These are phyloP conservation scores for Porphyrellus cyaneotinctus DNA, from an alignment of 768 basidiomycete species.

Conservation along the genomic window DNA sequence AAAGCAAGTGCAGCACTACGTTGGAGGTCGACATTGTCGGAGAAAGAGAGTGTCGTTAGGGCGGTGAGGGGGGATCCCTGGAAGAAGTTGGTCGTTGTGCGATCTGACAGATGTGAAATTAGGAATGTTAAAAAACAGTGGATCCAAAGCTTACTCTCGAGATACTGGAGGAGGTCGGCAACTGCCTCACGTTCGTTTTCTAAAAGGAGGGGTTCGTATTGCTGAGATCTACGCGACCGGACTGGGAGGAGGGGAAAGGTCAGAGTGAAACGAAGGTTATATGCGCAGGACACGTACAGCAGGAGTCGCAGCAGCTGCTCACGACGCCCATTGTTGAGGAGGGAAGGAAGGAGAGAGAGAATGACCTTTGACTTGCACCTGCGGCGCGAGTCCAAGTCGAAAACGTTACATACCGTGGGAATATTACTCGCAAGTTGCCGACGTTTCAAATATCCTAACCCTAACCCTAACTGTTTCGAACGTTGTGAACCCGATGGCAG, in stretches of 20 bases:
- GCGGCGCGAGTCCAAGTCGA: slow-evolving; percentile 11
- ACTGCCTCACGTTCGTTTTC: slow-evolving; percentile 98
- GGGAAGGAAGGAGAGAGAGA: background rate
- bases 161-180: slow-evolving; percentile 92
- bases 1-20: no score
- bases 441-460: slow-evolving; percentile 11
- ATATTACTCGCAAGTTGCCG: slow-evolving; percentile 21
- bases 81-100: slow-evolving; percentile 98
- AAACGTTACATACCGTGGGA: slow-evolving; percentile 25
- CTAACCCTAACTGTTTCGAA: slow-evolving; percentile 20
- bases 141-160: slow-evolving; percentile 73
- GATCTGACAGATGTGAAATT: slow-evolving; percentile 45
- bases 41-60: slow-evolving; percentile 94
- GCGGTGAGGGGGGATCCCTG: slow-evolving; percentile 87
- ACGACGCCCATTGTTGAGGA: slow-evolving; percentile 60
- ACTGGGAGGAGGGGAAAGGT: slow-evolving; percentile 44
- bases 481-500: slow-evolving; percentile 52
- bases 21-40: slow-evolving; percentile 98
- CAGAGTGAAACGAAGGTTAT: slow-evolving; percentile 1
- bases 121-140: background rate
- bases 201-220: slow-evolving; percentile 80
- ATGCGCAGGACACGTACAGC: slow-evolving; percentile 50
- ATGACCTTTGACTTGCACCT: slow-evolving; percentile 4
- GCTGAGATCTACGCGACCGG: slow-evolving; percentile 76
- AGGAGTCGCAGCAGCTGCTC: slow-evolving; percentile 78